Conservation (phyloP, 1,139 yeast species). For the Scheffersomyces insectosa region DNA sequence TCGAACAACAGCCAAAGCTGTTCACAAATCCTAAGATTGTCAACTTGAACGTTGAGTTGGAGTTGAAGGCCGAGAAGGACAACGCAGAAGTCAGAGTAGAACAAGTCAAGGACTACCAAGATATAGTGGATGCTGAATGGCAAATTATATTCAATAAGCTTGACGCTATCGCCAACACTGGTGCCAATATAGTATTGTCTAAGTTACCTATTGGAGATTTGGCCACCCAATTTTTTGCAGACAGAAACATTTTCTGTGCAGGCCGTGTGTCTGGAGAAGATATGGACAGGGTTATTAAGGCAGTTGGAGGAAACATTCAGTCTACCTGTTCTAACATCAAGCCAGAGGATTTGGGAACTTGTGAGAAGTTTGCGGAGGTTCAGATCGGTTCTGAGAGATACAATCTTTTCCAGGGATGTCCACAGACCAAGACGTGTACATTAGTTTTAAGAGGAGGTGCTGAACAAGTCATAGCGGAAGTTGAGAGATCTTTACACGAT, state of each 20-base stretch:
- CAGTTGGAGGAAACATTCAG: conserved; percentile 92
- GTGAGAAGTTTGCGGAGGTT: conserved; percentile 83
- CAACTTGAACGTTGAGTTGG: conserved; percentile 87
- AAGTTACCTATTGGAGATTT: conserved; percentile 96
- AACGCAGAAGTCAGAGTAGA: conserved; percentile 99
- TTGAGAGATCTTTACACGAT: conserved; percentile 94
- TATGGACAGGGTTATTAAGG: conserved; percentile 87
- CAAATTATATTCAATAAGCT: conserved; percentile 84
- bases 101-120: conserved; percentile 91
- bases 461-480: conserved; percentile 97
- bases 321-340: conserved; percentile 83
- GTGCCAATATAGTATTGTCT: conserved; percentile 90
- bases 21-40: conserved; percentile 80
- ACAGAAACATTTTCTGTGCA: conserved; percentile 93
- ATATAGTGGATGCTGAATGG: conserved; percentile 98
- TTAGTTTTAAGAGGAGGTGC: conserved; percentile 95
- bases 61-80: conserved; percentile 96
- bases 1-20: conserved; percentile 95
- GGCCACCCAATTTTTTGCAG: conserved; percentile 98
- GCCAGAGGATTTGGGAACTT: conserved; percentile 73
- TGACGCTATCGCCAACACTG: conserved; percentile 77
- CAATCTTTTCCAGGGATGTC: conserved; percentile 90
- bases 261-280: conserved; percentile 91
- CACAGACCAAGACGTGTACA: conserved; percentile 91
- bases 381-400: conserved; percentile 96